These are phyloP conservation scores for Primulina huaijiensis DNA, from an alignment of 257 asterid genomes.

Conservation along the genomic window DNA sequence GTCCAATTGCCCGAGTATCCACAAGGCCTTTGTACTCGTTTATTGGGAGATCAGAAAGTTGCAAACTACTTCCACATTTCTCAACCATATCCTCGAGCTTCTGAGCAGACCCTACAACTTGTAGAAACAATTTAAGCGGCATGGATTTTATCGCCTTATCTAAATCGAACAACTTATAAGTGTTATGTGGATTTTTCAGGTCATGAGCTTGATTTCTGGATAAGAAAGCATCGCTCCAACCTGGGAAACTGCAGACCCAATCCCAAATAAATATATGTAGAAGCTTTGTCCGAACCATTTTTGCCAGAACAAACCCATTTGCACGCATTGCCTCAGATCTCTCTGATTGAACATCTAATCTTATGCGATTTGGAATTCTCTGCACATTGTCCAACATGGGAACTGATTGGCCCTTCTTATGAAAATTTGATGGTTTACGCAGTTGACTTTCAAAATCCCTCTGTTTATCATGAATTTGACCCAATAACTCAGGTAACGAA, in stretches of 20 bases:
- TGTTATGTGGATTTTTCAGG: constrained; percentile 73
- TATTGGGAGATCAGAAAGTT: constrained; percentile 67
- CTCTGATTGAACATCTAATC: constrained; percentile 49
- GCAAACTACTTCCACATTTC: constrained; percentile 62
- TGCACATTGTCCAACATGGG: constrained; percentile 61
- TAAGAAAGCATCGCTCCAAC: constrained; percentile 52
- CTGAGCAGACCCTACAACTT: constrained; percentile 75
- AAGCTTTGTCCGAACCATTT: constrained; percentile 83
- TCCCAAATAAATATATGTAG: constrained; percentile 82
- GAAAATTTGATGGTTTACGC: constrained; percentile 50
- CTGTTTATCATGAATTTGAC: constrained; percentile 72
- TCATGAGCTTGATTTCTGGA: constrained; percentile 44
- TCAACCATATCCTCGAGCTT: constrained; percentile 60
- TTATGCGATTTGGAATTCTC: constrained; percentile 49
- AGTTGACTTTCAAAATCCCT: constrained; percentile 62
- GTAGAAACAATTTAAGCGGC: constrained; percentile 84
- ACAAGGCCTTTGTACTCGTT: constrained; percentile 59
- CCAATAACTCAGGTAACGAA: constrained; percentile 53
- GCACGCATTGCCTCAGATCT: constrained; percentile 60
- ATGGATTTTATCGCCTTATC: constrained; percentile 66
- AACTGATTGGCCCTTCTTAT: constrained; percentile 47
- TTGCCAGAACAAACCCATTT: constrained; percentile 75
- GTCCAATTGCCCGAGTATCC: constrained; percentile 76
- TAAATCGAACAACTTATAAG: constrained; percentile 58
- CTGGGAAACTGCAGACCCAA: constrained; percentile 48